A percentile compares a stretch with the other conserved stretches of the same genome.
Conservation (phyloP, 306 rosid genomes). For the Potentilla sterilis region DNA sequence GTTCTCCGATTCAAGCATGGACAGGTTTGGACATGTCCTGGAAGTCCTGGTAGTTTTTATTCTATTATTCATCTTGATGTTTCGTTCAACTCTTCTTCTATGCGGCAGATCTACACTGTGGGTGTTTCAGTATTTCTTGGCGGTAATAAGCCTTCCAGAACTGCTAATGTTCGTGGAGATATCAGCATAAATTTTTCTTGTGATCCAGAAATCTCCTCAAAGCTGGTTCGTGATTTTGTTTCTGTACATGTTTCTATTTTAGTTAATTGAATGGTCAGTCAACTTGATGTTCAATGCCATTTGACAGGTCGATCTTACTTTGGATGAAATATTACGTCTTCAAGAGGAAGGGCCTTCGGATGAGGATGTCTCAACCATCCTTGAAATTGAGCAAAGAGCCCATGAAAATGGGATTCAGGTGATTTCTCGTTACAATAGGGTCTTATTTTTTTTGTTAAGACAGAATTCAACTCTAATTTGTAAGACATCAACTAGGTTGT, state of each 20-base stretch:
- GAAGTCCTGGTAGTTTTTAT: slow-evolving; percentile 15
- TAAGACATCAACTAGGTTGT: slow-evolving; percentile 12
- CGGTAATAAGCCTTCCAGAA: slow-evolving; percentile 88
- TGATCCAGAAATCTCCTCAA: slow-evolving; percentile 89
- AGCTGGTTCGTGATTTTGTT: slow-evolving; percentile 59
- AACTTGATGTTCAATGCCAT: slow-evolving; percentile 26
- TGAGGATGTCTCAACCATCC: slow-evolving; percentile 76
- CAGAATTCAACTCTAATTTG: not conserved
- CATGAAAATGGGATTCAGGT: slow-evolving; percentile 99
- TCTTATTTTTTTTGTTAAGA: slow-evolving; percentile 4
- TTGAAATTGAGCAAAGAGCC: slow-evolving; percentile 95
- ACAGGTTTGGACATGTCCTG: slow-evolving; percentile 49
- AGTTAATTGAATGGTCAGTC: slow-evolving; percentile 17
- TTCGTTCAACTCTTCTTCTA: slow-evolving; percentile 28
- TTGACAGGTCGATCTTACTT: slow-evolving; percentile 79
- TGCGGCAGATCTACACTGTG: slow-evolving; percentile 75
- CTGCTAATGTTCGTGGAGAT: slow-evolving; percentile 83
- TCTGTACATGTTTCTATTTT: not conserved
- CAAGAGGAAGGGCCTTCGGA: slow-evolving; percentile 91
- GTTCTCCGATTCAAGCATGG: slow-evolving; percentile 96
- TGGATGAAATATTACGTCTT: slow-evolving; percentile 82
- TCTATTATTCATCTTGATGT: slow-evolving; percentile 15
- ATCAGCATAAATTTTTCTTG: slow-evolving; percentile 85
- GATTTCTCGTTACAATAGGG: slow-evolving; percentile 25
- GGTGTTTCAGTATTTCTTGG: slow-evolving; percentile 93